A percentile compares a stretch with the other conserved stretches of the same genome.
Conservation (phyloP, 2,329 filamentous ascomycete species). For the Pseudocercospora eumusae region DNA sequence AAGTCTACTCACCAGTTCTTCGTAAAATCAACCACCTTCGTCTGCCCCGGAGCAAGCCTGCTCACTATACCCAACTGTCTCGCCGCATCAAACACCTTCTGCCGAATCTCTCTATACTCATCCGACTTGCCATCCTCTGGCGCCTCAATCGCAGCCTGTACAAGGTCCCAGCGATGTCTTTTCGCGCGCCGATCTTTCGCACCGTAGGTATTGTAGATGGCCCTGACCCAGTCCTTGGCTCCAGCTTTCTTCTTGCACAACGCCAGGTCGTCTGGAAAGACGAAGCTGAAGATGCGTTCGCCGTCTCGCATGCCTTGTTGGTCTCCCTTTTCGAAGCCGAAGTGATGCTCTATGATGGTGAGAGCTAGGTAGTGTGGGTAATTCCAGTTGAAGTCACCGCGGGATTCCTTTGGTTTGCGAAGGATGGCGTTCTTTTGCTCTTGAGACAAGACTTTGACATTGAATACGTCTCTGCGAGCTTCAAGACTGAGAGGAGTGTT, state of each 20-base stretch:
- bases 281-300: background rate
- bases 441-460: background rate
- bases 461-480: no score
- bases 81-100: background rate
- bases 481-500: background rate
- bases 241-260: background rate
- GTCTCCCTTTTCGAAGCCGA: background rate
- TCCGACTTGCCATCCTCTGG: background rate
- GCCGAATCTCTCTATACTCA: background rate
- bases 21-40: background rate
- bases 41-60: background rate
- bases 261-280: background rate
- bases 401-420: background rate
- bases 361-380: background rate
- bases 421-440: background rate
- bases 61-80: background rate
- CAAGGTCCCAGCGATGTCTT: background rate
- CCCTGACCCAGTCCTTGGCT: background rate
- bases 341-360: background rate
- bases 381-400: background rate
- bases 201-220: background rate
- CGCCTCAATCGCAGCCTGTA: background rate
- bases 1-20: background rate
- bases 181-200: background rate
- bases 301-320: background rate